A percentile compares a stretch with the other conserved stretches of the same genome.
Conservation (phyloP, 2,329 filamentous ascomycete genomes). For the Madurella fahalii region DNA sequence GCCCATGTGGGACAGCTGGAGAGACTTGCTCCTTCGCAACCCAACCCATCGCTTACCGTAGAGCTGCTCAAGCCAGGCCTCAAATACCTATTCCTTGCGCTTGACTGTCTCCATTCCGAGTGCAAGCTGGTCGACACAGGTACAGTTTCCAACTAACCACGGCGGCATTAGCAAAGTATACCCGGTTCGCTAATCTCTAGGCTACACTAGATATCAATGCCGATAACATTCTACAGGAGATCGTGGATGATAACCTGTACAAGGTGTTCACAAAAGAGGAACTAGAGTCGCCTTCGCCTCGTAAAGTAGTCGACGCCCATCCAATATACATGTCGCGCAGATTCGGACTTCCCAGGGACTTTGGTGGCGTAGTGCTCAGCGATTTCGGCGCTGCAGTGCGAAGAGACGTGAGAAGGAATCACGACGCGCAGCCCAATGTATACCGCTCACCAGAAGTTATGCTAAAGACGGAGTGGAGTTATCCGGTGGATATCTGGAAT, state of each 20-base stretch:
- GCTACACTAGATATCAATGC: constrained; percentile 36
- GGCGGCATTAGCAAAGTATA: not conserved
- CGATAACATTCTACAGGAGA: constrained; percentile 37
- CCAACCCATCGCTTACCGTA: constrained; percentile 35
- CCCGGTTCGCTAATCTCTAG: no score
- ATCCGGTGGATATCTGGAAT: constrained; percentile 36
- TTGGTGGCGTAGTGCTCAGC: constrained; percentile 34
- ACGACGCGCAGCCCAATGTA: constrained; percentile 33
- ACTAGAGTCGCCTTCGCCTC: constrained; percentile 33
- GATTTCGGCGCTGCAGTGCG: constrained; percentile 34
- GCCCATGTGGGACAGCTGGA: constrained; percentile 39
- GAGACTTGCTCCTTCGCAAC: constrained; percentile 36
- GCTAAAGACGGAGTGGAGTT: constrained; percentile 33
- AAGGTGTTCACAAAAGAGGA: constrained; percentile 33
- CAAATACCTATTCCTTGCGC: constrained; percentile 32
- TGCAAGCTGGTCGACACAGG: constrained; percentile 43
- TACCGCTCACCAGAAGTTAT: constrained; percentile 38
- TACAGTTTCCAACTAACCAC: constrained; percentile 18
- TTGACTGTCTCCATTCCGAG: constrained; percentile 40
- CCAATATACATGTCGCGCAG: constrained; percentile 35
- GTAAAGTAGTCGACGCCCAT: constrained; percentile 31
- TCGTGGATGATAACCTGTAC: constrained; percentile 32
- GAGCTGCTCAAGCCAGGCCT: constrained; percentile 37
- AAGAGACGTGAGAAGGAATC: constrained; percentile 28
- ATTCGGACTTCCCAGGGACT: constrained; percentile 31